A percentile compares a stretch with the other conserved stretches of the same genome.
phyloP scores from a whole-genome alignment of 768 basidiomycete species.

The Kwoniella shandongensis region DNA sequence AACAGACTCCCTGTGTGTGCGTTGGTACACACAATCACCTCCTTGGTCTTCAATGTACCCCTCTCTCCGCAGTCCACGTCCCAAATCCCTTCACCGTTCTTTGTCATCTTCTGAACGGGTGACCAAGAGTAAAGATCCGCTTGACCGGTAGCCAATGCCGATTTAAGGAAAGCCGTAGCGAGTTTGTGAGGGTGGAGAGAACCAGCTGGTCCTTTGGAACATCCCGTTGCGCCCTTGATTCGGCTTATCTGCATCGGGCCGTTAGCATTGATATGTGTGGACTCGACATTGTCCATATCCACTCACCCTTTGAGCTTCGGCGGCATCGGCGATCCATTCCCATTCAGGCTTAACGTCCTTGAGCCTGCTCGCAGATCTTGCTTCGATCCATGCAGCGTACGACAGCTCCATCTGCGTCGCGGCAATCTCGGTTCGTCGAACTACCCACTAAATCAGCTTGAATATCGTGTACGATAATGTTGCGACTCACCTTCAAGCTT shows the following conservation, averaged over 20 bases:
- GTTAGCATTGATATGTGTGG: not conserved
- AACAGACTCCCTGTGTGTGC: constrained; percentile 26
- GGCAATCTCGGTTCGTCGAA: constrained; percentile 1
- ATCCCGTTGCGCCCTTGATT: constrained; percentile 13
- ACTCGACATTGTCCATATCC: no score
- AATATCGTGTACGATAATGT: not conserved
- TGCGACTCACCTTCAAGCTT: constrained; percentile 31
- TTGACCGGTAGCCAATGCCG: constrained; percentile 17
- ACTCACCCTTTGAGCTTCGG: constrained; percentile 59
- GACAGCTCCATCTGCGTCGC: constrained; percentile 2
- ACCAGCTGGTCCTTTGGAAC: constrained; percentile 26
- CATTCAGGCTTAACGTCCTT: constrained; percentile 42
- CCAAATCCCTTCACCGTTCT: constrained; percentile 10
- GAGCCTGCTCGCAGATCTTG: constrained; percentile 11
- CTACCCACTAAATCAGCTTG: not conserved
- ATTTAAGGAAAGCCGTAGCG: constrained; percentile 24
- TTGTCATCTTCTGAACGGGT: constrained; percentile 15
- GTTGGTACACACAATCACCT: constrained; percentile 31
- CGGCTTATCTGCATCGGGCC: constrained; percentile 16
- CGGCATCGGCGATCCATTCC: constrained; percentile 54
- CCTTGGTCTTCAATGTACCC: constrained; percentile 21
- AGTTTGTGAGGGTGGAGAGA: constrained; percentile 40
- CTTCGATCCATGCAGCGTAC: constrained; percentile 15
- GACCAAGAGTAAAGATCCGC: constrained; percentile 28
- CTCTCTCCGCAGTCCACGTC: constrained; percentile 10